Base-by-base conservation (phyloP, 164 flowering plant species). In the Magnolia changhungtana region DNA sequence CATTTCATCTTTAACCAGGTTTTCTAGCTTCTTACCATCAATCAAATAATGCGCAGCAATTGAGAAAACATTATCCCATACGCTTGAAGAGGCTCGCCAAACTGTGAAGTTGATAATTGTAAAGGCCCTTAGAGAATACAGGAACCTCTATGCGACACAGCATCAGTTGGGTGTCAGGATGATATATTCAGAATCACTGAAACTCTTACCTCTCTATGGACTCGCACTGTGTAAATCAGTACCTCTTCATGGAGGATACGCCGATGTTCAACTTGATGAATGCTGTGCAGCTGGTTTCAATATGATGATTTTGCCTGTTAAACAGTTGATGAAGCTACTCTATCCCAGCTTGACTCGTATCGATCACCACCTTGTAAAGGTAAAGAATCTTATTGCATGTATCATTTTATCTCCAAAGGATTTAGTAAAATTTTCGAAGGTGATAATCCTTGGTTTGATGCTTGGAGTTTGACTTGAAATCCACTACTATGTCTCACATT, bases 221-320 rank as follows among this genome's bases (percentile, higher is more conserved):
- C 81, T 96, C 73, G 92, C 98, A 65, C 84, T 94, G 71, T 86
- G 87, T 70, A 96, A 90, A 80, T 94, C 97, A 77, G 82, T 82
- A 61, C 81, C 97, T 66, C 90, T 94, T 24, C 93, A 90, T 82
- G 98, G 94, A 80, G 97, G 95, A 59, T 82, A 86, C 84, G 89
- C 93, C 69, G 97, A 96, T 87, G 92, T 78, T 66, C 85, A 80
- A 78, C 93, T 96, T 66, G 99, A 96, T 90, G 98, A 96, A 71
- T 94, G 97, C 29, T 90, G 95, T 88, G 96, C 98, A 67, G 90
- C 92, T 75, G 98, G 98, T 66, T 89, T 76, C 79, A 89, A 95
- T 68, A 85, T 94, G 89, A 94, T 94, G 98, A 84, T 93, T 51
- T 85, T 96, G 76, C 92, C 98, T 59, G 92, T 92, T 61, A 88